These are phyloP conservation scores for Theobroma cacao DNA, from an alignment of 345 rosid species.

Conservation along the genomic window DNA sequence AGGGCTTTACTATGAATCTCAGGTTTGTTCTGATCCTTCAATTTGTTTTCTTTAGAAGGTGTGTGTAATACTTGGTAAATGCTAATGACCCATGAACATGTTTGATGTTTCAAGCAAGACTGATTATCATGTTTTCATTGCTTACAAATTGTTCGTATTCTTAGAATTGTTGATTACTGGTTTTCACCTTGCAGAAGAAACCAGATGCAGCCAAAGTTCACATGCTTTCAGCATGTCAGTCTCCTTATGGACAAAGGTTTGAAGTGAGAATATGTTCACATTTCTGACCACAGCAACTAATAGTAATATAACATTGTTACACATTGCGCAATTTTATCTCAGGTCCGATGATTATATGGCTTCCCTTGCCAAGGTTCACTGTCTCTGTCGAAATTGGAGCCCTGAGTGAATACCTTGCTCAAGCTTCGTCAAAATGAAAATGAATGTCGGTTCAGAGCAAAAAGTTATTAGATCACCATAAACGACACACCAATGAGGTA, in stretches of 20 bases:
- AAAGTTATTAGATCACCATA: neutral
- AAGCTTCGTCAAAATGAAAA: neutral
- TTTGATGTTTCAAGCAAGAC: neutral
- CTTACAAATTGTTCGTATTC: neutral
- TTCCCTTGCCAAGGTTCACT: conserved; percentile 81
- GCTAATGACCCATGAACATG: neutral
- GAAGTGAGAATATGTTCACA: conserved; percentile 7
- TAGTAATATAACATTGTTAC: neutral
- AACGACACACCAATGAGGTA: neutral
- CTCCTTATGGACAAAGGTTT: conserved; percentile 80
- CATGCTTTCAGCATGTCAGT: conserved; percentile 52
- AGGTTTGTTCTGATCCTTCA: conserved; percentile 42
- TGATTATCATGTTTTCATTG: neutral
- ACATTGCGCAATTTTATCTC: conserved; percentile 23
- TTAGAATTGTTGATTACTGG: neutral
- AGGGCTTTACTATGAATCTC: conserved; percentile 78
- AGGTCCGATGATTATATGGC: conserved; percentile 94
- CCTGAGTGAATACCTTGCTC: conserved; percentile 4
- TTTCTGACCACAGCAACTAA: neutral
- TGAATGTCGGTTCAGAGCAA: neutral
- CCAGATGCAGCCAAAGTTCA: conserved; percentile 62
- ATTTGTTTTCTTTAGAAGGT: neutral
- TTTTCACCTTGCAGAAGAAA: conserved; percentile 47
- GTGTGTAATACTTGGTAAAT: neutral
- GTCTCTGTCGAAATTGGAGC: conserved; percentile 69